Conservation (phyloP, 805 yeast species). For the Zygosaccharomyces siamensis region DNA sequence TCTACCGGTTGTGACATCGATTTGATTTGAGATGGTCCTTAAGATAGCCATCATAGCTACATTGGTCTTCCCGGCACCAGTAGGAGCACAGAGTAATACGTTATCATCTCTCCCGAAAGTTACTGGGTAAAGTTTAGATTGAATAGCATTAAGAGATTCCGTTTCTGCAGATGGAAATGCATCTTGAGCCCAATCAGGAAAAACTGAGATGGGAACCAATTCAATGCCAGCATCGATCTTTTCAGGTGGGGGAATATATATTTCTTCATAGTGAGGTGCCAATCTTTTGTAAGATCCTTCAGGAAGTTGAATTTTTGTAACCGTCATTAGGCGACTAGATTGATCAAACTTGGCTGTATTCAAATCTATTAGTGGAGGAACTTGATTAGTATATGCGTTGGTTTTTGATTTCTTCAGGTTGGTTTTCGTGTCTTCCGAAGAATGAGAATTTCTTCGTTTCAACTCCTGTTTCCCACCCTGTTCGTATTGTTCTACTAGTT, state of each 20-base stretch:
- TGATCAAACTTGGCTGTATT: conserved; percentile 62
- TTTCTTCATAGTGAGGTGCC: conserved; percentile 75
- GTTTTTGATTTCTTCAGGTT: conserved; percentile 21
- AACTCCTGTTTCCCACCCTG: conserved; percentile 10
- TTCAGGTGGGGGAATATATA: conserved; percentile 84
- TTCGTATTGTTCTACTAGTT: conserved; percentile 42
- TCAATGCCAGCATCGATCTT: conserved; percentile 39
- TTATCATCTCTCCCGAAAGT: conserved; percentile 72
- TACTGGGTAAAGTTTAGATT: conserved; percentile 72
- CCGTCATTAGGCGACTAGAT: conserved; percentile 64
- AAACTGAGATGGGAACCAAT: conserved; percentile 50
- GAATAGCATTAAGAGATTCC: conserved; percentile 68
- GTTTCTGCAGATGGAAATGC: conserved; percentile 72
- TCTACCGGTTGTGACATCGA: conserved; percentile 44
- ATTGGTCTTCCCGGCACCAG: conserved; percentile 98
- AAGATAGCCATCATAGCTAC: conserved; percentile 84
- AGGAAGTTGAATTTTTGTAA: conserved; percentile 68
- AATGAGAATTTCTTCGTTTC: conserved; percentile 8
- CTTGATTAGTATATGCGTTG: conserved; percentile 25
- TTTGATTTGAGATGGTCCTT: conserved; percentile 51
- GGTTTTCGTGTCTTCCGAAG: conserved; percentile 6
- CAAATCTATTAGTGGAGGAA: conserved; percentile 49
- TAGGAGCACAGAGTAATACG: conserved; percentile 88
- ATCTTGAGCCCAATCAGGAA: conserved; percentile 79
- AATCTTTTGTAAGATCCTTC: conserved; percentile 75